Evolutionary conservation across 2,329 filamentous ascomycete species (phyloP).

Genomic region (Apiospora kogelbergensis): DNA sequence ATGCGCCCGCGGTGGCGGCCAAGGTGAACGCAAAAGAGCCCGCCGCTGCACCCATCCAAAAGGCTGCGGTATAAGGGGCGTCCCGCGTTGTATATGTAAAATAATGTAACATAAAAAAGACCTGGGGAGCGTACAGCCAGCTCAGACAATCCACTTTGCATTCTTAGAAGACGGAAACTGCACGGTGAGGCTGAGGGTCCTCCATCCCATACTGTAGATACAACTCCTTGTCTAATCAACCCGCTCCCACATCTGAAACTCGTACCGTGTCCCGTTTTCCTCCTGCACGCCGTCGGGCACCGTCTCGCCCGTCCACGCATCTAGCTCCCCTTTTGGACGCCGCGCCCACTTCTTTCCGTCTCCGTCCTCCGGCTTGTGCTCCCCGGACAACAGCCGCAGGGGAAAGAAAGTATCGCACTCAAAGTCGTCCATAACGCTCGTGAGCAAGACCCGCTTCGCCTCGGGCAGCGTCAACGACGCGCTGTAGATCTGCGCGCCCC

Average conservation of each 20-base stretch:
- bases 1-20: not conserved
- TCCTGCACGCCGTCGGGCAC: constrained; percentile 55
- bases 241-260: constrained; percentile 75
- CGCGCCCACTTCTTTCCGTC: constrained; percentile 52
- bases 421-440: constrained; percentile 66
- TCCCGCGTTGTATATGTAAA: not conserved
- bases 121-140: not conserved
- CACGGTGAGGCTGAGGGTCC: not conserved
- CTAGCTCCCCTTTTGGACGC: constrained; percentile 51
- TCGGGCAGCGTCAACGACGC: constrained; percentile 62
- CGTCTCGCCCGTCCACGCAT: constrained; percentile 65
- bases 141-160: constrained; percentile 3
- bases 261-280: constrained; percentile 65
- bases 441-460: constrained; percentile 66
- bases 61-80: constrained; percentile 16
- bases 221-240: constrained; percentile 23
- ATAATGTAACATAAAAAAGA: not conserved
- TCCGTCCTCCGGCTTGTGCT: constrained; percentile 28
- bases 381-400: constrained; percentile 45
- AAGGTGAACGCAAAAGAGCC: not conserved
- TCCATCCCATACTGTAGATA: not conserved
- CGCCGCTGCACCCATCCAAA: not conserved
- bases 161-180: not conserved
- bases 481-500: constrained; percentile 82
- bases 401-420: constrained; percentile 78